Base-by-base conservation (phyloP, 169 alveolate genomes). In the Eimeria falciformis region DNA sequence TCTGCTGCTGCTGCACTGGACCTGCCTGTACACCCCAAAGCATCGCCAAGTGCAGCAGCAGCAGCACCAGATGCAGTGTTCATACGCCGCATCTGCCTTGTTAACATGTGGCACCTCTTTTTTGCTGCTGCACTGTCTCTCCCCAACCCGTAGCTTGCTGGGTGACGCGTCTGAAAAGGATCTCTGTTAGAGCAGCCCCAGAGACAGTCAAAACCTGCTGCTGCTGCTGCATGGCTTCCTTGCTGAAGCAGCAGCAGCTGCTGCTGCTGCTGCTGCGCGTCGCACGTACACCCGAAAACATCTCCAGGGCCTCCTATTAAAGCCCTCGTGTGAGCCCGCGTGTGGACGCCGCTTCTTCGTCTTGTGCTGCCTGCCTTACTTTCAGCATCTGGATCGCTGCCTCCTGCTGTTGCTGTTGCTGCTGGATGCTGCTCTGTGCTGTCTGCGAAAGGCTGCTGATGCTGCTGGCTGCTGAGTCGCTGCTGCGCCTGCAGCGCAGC, bases 121-220 rank as follows among this genome's bases (percentile, higher is more conserved):
- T 46, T 73, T 47, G 89, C 89, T 47, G 89, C 69, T 53, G 89
- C 89, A n/a, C 75, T 73, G 40, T 79, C 89, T 25, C 89, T 5
- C 0, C 33, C 29, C 33, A 12, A 4, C n/a, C 89, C 89, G 37
- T 47, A 53, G 9, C 75, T 50, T 23, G 89, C 3, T 9, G 46
- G 55, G 12, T 79, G 89, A 53, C 73, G 89, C 75, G 6, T 47
- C 75, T 79, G 89, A 27, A 79, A 79, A 3, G 73, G 75, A 27
- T 55, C 89, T 47, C 73, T 55, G 50, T 79, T 55, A 0, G 89
- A 79, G 75, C 75, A 47, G 75, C 89, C 25, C 75, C 89, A 79
- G 6, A 79, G 53, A 3, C 75, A 69, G 14, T 55, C 75, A 3
- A 50, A 50, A 7, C 87, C 68, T 77, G 53, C 87, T 47, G 69